Evolutionary conservation across 2,329 filamentous ascomycete genomes (phyloP).

Genomic region (Apiospora koreana): DNA sequence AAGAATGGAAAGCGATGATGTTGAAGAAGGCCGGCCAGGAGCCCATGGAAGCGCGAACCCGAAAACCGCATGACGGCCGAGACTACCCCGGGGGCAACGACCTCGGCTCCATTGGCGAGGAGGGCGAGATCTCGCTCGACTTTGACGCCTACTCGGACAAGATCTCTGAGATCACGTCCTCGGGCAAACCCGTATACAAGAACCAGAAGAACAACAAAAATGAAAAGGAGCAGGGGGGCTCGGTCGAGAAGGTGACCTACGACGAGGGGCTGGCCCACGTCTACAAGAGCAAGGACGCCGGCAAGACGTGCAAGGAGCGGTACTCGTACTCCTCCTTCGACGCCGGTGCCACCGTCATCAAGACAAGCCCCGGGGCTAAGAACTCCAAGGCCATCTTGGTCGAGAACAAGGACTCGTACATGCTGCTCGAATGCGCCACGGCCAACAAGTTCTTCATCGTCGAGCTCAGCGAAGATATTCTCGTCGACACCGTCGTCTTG

Average conservation of each 20-base stretch:
- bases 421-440: conserved; percentile 87
- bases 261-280: conserved; percentile 53
- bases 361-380: conserved; percentile 83
- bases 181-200: conserved; percentile 21
- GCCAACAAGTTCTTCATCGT: conserved; percentile 93
- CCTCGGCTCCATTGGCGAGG: conserved; percentile 80
- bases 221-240: conserved; percentile 27
- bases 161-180: conserved; percentile 43
- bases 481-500: conserved; percentile 94
- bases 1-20: conserved; percentile 97
- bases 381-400: conserved; percentile 86
- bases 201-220: conserved; percentile 24
- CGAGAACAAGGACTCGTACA: conserved; percentile 98
- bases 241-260: conserved; percentile 45
- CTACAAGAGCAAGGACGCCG: conserved; percentile 84
- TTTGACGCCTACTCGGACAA: conserved; percentile 52
- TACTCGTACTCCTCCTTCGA: conserved; percentile 99
- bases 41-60: conserved; percentile 63
- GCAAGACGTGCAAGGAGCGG: conserved; percentile 95
- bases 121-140: conserved; percentile 74
- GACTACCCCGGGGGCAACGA: conserved; percentile 64
- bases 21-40: conserved; percentile 80
- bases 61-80: conserved; percentile 55
- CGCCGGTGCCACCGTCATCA: conserved; percentile 89
- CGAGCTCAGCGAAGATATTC: conserved; percentile 82